These are phyloP conservation scores for Leccinellum luteum DNA, from an alignment of 768 basidiomycete species.

Conservation along the genomic window DNA sequence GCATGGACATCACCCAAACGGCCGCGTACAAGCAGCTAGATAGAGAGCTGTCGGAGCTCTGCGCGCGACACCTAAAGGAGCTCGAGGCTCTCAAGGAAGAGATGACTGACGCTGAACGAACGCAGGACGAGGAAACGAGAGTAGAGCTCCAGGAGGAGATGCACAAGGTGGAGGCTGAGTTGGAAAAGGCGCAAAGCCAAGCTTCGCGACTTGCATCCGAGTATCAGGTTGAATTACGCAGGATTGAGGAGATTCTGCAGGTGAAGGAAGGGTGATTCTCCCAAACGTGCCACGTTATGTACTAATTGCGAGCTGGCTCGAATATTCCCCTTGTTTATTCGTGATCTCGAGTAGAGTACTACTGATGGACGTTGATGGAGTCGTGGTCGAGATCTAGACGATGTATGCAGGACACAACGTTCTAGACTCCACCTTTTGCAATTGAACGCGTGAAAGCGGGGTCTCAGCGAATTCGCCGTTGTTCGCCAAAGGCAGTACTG, in stretches of 20 bases:
- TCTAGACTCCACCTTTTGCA: constrained; percentile 1
- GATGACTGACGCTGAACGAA: constrained; percentile 43
- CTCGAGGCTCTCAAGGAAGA: constrained; percentile 45
- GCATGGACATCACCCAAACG: constrained; percentile 50
- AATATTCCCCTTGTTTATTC: constrained; percentile 13
- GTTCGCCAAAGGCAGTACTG: constrained; percentile 2
- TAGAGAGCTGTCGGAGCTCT: constrained; percentile 46
- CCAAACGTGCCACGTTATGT: constrained; percentile 21
- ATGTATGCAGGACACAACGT: constrained; percentile 4
- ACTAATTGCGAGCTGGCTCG: constrained; percentile 23
- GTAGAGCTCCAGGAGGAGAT: constrained; percentile 43
- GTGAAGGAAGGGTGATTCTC: constrained; percentile 28
- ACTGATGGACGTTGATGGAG: constrained; percentile 3
- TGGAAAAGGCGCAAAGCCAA: constrained; percentile 29
- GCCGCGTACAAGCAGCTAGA: constrained; percentile 52
- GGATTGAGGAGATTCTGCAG: constrained; percentile 32
- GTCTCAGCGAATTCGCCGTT: constrained; percentile 21
- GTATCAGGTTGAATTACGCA: constrained; percentile 34
- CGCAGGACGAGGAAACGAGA: constrained; percentile 46
- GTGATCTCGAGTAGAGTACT: constrained; percentile 3
- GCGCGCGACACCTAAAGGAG: constrained; percentile 45
- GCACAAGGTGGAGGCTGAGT: constrained; percentile 30
- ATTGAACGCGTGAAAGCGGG: constrained; percentile 6
- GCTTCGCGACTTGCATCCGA: constrained; percentile 31
- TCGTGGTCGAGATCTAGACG: constrained; percentile 17